Percentiles rank a stretch among this genome's conserved stretches.
These are phyloP conservation scores for Parathielavia appendiculata DNA, from an alignment of 495 filamentous ascomycete species.

Conservation along the genomic window DNA sequence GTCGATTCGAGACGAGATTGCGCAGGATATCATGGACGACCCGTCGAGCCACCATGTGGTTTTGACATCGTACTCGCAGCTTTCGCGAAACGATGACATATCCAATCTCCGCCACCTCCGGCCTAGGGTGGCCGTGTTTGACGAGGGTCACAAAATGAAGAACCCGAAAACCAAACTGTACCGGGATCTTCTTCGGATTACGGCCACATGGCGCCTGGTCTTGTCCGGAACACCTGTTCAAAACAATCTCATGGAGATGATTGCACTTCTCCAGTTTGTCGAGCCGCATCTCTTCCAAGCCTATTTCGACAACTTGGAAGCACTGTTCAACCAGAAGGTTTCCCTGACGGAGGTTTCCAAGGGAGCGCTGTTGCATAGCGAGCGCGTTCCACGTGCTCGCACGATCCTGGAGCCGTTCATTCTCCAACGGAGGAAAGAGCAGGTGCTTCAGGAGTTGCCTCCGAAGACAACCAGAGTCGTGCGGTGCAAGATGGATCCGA, in stretches of 20 bases:
- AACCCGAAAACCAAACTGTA: conserved; percentile 78
- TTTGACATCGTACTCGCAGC: conserved; percentile 73
- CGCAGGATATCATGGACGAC: conserved; percentile 58
- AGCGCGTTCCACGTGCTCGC: conserved; percentile 78
- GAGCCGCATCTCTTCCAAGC: conserved; percentile 78
- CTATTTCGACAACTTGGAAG: conserved; percentile 63
- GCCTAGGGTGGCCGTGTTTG: conserved; percentile 71
- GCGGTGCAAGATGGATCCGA: conserved; percentile 67
- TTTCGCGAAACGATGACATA: conserved; percentile 39
- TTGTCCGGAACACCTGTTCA: conserved; percentile 92
- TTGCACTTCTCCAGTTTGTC: conserved; percentile 84
- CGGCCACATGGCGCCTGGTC: conserved; percentile 70
- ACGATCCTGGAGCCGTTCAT: conserved; percentile 95
- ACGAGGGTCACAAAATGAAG: conserved; percentile 89
- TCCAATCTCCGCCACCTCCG: conserved; percentile 33
- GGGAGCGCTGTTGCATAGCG: conserved; percentile 71
- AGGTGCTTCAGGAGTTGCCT: conserved; percentile 84
- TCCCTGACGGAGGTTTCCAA: conserved; percentile 69
- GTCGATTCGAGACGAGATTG: conserved; percentile 58
- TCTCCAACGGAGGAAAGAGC: conserved; percentile 85
- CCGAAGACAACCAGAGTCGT: conserved; percentile 73
- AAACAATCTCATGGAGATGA: conserved; percentile 90
- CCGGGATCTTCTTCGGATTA: conserved; percentile 70
- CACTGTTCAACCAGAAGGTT: conserved; percentile 85
- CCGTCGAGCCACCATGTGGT: conserved; percentile 71